Percentiles rank a stretch among this genome's conserved stretches.
phyloP scores from a whole-genome alignment of 2,329 filamentous ascomycete species.

The Microsporum ferrugineum region DNA sequence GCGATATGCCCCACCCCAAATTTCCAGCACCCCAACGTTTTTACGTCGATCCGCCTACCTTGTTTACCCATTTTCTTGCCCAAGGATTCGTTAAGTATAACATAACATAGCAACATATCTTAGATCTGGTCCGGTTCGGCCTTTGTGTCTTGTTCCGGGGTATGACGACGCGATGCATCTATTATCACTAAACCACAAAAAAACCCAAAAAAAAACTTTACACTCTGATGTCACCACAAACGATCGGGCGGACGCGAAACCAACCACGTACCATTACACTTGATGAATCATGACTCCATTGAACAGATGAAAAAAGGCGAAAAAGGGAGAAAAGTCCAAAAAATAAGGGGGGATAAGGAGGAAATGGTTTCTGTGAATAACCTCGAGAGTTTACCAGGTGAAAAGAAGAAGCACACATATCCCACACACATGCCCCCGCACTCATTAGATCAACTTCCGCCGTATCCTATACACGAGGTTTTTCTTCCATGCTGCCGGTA shows the following conservation, averaged over 20 bases:
- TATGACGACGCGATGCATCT: slow-evolving; percentile 1
- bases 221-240: not conserved
- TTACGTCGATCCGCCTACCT: slow-evolving; percentile 1
- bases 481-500: not conserved
- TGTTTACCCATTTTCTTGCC: slow-evolving; percentile 9
- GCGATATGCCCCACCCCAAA: not conserved
- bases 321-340: not conserved
- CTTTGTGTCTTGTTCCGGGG: not conserved
- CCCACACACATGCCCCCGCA: not conserved
- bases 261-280: slow-evolving; percentile 1
- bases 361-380: slow-evolving; percentile 3
- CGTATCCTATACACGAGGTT: not conserved
- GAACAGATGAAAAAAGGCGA: slow-evolving; percentile 1
- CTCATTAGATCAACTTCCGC: not conserved
- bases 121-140: not conserved
- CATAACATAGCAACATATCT: slow-evolving; percentile 3
- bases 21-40: not conserved
- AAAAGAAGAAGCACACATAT: not conserved
- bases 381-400: not conserved
- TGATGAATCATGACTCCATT: slow-evolving; percentile 4
- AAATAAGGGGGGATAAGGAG: not conserved
- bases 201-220: not conserved
- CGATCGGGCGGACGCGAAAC: not conserved
- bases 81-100: not conserved
- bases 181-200: not conserved